These are phyloP conservation scores for Lactarius psammicola DNA, from an alignment of 768 basidiomycete genomes.

Conservation along the genomic window DNA sequence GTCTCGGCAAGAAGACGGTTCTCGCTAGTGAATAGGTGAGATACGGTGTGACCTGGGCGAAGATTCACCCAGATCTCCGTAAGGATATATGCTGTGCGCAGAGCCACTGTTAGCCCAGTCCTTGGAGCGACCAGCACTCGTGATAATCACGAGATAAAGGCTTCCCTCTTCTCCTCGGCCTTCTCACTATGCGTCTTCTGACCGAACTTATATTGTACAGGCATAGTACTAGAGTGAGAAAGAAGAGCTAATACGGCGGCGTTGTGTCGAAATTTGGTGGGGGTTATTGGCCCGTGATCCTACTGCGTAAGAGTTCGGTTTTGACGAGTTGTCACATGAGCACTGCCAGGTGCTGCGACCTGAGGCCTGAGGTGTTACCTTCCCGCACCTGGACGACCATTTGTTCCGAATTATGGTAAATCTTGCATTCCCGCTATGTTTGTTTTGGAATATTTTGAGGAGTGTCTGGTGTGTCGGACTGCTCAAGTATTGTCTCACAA, in stretches of 20 bases:
- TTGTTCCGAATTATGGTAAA: not conserved
- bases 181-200: not conserved
- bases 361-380: too few species aligned
- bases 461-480: too few species aligned
- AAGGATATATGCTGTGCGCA: not conserved
- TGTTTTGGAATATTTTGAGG: not conserved
- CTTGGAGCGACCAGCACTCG: too few species aligned
- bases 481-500: too few species aligned
- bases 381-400: not conserved
- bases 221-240: not conserved
- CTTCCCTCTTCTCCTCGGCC: not conserved
- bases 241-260: not conserved
- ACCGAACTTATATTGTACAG: not conserved
- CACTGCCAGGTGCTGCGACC: not conserved
- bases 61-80: not conserved
- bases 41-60: not conserved
- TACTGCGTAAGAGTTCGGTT: not conserved
- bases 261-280: not conserved
- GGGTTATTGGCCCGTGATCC: not conserved
- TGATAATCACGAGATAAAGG: not conserved
- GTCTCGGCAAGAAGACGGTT: not conserved
- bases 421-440: not conserved
- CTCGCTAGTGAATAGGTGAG: not conserved
- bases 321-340: not conserved
- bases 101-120: not conserved